Conservation (phyloP, 2,329 filamentous ascomycete species). For the Amphichorda felina region DNA sequence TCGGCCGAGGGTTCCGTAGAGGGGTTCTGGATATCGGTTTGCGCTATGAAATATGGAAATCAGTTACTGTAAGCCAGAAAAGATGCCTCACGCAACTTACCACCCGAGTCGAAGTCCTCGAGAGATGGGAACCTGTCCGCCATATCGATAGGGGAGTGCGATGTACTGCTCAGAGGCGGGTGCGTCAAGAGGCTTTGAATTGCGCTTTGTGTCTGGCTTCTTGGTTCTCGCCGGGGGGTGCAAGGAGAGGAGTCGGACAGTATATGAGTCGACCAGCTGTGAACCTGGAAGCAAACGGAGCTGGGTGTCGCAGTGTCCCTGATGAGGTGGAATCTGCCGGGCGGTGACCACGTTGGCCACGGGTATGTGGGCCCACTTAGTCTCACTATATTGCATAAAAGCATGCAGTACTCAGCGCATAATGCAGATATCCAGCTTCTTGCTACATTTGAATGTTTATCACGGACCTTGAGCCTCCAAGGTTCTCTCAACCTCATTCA, state of each 20-base stretch:
- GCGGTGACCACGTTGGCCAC: conserved; percentile 14
- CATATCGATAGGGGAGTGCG: conserved; percentile 33
- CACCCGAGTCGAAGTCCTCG: conserved; percentile 62
- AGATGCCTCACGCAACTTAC: conserved; percentile 23
- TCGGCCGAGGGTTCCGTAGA: conserved; percentile 50
- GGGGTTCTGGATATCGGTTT: conserved; percentile 51
- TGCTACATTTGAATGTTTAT: neutral
- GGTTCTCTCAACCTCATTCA: neutral
- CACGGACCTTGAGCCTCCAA: neutral
- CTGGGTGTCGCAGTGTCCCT: neutral
- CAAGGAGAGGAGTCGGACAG: neutral
- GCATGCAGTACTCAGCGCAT: neutral
- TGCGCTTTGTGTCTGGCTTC: neutral
- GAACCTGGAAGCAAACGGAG: neutral
- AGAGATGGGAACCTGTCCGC: conserved; percentile 70
- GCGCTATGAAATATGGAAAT: conserved; percentile 36
- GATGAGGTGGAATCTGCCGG: conserved; percentile 21
- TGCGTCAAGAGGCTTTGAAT: neutral
- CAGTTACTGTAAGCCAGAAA: neutral
- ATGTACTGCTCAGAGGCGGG: neutral
- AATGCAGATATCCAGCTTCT: conserved; percentile 1
- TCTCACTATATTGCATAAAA: neutral
- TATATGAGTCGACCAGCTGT: neutral
- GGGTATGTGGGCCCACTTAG: neutral
- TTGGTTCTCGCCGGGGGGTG: no score